These are phyloP conservation scores for Ophiostoma australiae DNA, from an alignment of 2,329 filamentous ascomycete species.

Conservation along the genomic window DNA sequence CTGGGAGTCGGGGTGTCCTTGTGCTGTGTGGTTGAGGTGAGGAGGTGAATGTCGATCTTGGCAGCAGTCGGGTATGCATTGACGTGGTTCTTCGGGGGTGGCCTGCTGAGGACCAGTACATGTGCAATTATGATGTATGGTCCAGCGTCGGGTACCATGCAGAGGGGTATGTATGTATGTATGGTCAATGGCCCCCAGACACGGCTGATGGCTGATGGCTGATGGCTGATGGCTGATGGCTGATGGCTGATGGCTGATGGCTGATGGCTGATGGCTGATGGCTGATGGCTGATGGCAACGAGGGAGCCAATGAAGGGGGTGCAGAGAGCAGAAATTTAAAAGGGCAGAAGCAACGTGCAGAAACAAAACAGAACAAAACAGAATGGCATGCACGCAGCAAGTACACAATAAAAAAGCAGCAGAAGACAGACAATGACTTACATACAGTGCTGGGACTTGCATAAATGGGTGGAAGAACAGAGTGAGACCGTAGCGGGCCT, in stretches of 20 bases:
- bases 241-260: background rate
- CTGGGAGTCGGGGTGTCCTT: background rate
- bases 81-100: background rate
- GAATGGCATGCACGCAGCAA: background rate
- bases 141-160: background rate
- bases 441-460: constrained; percentile 31
- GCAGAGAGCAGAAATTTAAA: constrained; percentile 12
- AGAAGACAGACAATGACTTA: constrained; percentile 29
- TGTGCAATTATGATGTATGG: background rate
- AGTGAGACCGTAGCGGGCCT: constrained; percentile 15
- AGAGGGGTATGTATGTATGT: background rate
- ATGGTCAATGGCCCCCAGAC: background rate
- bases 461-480: constrained; percentile 28
- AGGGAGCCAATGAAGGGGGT: constrained; percentile 8
- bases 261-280: background rate
- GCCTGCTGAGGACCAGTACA: background rate
- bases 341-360: background rate
- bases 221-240: background rate
- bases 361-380: background rate
- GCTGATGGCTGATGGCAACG: background rate
- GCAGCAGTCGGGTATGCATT: constrained; percentile 8
- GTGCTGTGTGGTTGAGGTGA: background rate
- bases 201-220: background rate
- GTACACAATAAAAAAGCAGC: background rate
- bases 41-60: background rate